Evolutionary conservation across 805 yeast genomes (phyloP).

Genomic region (Yarrowia osloensis): DNA sequence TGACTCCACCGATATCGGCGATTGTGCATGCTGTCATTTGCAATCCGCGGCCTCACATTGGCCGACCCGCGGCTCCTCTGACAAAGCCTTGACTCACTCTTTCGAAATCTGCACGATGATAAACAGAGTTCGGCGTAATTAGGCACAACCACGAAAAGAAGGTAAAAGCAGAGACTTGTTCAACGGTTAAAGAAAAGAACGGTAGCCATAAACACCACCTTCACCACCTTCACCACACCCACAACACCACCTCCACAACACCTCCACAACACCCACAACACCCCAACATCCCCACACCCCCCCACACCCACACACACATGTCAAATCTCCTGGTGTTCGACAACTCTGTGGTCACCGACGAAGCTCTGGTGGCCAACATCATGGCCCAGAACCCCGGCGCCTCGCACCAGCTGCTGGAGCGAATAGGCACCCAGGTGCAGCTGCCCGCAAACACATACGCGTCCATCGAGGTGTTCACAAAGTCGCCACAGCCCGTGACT

Average conservation of each 20-base stretch:
- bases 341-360: constrained; percentile 31
- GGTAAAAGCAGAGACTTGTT: background rate
- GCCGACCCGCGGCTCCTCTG: background rate
- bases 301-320: background rate
- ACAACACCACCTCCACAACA: background rate
- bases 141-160: background rate
- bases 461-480: constrained; percentile 39
- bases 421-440: constrained; percentile 41
- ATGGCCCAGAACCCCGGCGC: constrained; percentile 11
- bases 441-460: constrained; percentile 40
- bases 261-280: background rate
- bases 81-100: constrained; percentile 19
- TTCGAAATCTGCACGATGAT: constrained; percentile 5
- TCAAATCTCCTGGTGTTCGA: constrained; percentile 23
- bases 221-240: background rate
- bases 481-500: constrained; percentile 32
- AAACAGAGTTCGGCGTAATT: constrained; percentile 19
- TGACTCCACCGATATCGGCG: background rate
- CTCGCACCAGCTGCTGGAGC: constrained; percentile 45
- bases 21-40: background rate
- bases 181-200: background rate
- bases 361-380: constrained; percentile 9
- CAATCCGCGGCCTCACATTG: background rate
- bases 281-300: background rate
- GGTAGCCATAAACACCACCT: too few relatives aligned